Evolutionary conservation across 2,329 filamentous ascomycete genomes (phyloP).

Genomic region (Sclerotinia glacialis): DNA sequence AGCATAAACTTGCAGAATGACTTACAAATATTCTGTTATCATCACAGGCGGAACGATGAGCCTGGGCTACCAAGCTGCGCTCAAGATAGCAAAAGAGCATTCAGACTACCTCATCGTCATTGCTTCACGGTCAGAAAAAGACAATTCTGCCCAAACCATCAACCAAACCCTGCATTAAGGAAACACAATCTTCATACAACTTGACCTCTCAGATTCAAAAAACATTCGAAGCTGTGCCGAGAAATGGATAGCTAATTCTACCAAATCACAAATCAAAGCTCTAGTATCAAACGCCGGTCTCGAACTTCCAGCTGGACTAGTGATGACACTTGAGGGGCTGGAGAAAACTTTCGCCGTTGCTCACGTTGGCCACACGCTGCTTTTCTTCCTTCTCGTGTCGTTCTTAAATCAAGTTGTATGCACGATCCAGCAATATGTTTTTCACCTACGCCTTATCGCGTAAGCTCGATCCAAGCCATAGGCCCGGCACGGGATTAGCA

Average conservation of each 20-base stretch:
- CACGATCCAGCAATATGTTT: constrained; percentile 51
- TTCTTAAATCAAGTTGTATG: constrained; percentile 46
- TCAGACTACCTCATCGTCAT: constrained; percentile 46
- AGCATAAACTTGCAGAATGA: constrained; percentile 22
- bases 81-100: constrained; percentile 42
- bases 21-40: constrained; percentile 37
- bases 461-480: constrained; percentile 48
- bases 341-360: constrained; percentile 50
- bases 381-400: constrained; percentile 50
- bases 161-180: constrained; percentile 43
- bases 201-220: constrained; percentile 33
- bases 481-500: constrained; percentile 47
- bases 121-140: constrained; percentile 44
- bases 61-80: constrained; percentile 46
- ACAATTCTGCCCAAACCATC: constrained; percentile 36
- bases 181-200: constrained; percentile 44
- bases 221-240: constrained; percentile 39
- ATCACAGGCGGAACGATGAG: constrained; percentile 48
- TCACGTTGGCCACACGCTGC: constrained; percentile 50
- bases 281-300: constrained; percentile 50
- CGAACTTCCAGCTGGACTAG: constrained; percentile 41
- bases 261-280: constrained; percentile 43
- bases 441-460: constrained; percentile 48
- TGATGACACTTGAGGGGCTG: constrained; percentile 44
- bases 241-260: background rate